Conservation (phyloP, 805 yeast genomes). For the Teunomyces atbi region DNA sequence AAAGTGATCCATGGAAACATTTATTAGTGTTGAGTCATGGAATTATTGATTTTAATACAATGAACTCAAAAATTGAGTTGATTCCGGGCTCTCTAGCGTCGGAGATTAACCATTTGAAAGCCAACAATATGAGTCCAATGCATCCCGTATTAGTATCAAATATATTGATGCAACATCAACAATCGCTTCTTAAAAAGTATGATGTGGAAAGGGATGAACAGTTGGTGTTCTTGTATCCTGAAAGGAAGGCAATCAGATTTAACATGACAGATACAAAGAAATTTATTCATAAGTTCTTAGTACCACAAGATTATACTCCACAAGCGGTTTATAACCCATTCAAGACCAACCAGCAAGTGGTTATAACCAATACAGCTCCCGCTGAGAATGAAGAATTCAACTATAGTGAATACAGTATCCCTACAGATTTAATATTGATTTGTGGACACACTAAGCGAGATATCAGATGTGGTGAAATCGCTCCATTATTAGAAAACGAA, state of each 20-base stretch:
- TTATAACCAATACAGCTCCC: not conserved
- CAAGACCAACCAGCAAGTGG: not conserved
- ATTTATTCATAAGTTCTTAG: slow-evolving; percentile 43
- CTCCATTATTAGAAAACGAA: slow-evolving; percentile 55
- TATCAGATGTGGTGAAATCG: slow-evolving; percentile 64
- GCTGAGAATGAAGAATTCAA: not conserved
- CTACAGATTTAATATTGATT: slow-evolving; percentile 43
- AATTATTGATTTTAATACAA: slow-evolving; percentile 28
- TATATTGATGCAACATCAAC: slow-evolving; percentile 28
- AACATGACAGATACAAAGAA: slow-evolving; percentile 22
- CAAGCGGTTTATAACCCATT: slow-evolving; percentile 26
- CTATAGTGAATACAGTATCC: slow-evolving; percentile 12
- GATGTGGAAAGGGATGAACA: slow-evolving; percentile 10
- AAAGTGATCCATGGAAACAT: slow-evolving; percentile 54
- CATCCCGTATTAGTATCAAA: slow-evolving; percentile 54
- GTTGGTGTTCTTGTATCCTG: slow-evolving; percentile 54
- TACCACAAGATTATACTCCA: slow-evolving; percentile 27
- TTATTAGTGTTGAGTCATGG: slow-evolving; percentile 51
- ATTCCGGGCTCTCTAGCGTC: slow-evolving; percentile 44
- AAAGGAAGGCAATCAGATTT: slow-evolving; percentile 42
- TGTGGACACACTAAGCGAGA: slow-evolving; percentile 71
- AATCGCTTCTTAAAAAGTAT: slow-evolving; percentile 7
- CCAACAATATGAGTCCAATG: slow-evolving; percentile 34
- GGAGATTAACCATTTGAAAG: slow-evolving; percentile 35
- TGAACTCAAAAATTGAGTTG: slow-evolving; percentile 54